A percentile compares a stretch with the other conserved stretches of the same genome.
Evolutionary conservation across 768 basidiomycete species (phyloP).

Genomic region (Tubosaeta sp.): DNA sequence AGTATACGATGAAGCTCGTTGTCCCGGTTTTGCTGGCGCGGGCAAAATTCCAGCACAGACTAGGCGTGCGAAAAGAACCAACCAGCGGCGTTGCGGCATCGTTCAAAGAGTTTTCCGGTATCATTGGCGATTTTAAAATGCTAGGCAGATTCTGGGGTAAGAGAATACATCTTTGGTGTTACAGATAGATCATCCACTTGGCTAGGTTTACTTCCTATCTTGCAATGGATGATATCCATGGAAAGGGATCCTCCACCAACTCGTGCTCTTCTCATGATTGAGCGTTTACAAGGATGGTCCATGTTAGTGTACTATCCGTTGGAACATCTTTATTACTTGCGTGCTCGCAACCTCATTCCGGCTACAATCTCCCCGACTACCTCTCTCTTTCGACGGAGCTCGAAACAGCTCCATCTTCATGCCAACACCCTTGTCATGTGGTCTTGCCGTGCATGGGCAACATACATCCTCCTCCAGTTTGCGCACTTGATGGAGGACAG

Average conservation of each 20-base stretch:
- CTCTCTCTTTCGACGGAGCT: slow-evolving; percentile 39
- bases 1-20: slow-evolving; percentile 69
- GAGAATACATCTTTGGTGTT: slow-evolving; percentile 13
- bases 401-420: slow-evolving; percentile 43
- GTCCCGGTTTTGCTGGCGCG: slow-evolving; percentile 63
- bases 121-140: slow-evolving; percentile 65
- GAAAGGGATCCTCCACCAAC: slow-evolving; percentile 73
- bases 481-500: slow-evolving; percentile 67
- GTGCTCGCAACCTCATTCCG: slow-evolving; percentile 58
- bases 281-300: slow-evolving; percentile 68
- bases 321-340: slow-evolving; percentile 70
- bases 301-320: slow-evolving; percentile 81
- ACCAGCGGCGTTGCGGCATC: slow-evolving; percentile 51
- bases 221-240: slow-evolving; percentile 75
- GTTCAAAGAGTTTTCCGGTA: slow-evolving; percentile 48
- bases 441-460: slow-evolving; percentile 81
- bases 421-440: slow-evolving; percentile 51
- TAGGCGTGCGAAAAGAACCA: slow-evolving; percentile 52
- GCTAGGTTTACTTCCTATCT: slow-evolving; percentile 69
- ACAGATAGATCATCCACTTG: not conserved
- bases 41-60: slow-evolving; percentile 63
- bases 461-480: slow-evolving; percentile 75
- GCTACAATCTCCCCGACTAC: slow-evolving; percentile 44
- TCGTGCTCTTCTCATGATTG: slow-evolving; percentile 64
- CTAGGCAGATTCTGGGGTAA: slow-evolving; percentile 80